Evolutionary conservation across 2,329 filamentous ascomycete genomes (phyloP).

Genomic region (Fusarium nygamai): DNA sequence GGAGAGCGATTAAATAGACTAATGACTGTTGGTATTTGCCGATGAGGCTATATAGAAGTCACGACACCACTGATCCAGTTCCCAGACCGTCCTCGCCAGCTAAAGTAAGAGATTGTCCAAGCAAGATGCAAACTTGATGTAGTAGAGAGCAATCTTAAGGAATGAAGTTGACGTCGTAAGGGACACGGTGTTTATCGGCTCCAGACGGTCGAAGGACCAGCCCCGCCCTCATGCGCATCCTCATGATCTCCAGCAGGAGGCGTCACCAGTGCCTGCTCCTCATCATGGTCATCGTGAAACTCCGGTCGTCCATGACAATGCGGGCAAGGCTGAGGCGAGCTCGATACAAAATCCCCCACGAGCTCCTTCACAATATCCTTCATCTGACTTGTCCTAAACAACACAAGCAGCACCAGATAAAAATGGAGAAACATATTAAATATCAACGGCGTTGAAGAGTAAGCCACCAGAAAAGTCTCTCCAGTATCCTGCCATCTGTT

Average conservation of each 20-base stretch:
- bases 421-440: constrained; percentile 5
- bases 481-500: background rate
- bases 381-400: background rate
- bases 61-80: accelerated
- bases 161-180: accelerated
- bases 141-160: background rate
- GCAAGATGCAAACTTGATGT: background rate
- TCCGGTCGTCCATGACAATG: background rate
- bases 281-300: background rate
- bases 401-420: background rate
- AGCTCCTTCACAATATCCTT: background rate
- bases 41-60: background rate
- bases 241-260: background rate
- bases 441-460: background rate
- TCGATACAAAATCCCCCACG: background rate
- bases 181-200: background rate
- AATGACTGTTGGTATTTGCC: accelerated
- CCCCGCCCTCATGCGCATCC: background rate
- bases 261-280: background rate
- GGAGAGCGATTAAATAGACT: background rate
- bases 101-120: too few species aligned
- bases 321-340: background rate
- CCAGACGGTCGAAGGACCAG: background rate
- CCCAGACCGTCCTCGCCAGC: background rate
- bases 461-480: background rate